These are phyloP conservation scores for Raffaelea albimanens DNA, from an alignment of 2,329 filamentous ascomycete species.

Conservation along the genomic window DNA sequence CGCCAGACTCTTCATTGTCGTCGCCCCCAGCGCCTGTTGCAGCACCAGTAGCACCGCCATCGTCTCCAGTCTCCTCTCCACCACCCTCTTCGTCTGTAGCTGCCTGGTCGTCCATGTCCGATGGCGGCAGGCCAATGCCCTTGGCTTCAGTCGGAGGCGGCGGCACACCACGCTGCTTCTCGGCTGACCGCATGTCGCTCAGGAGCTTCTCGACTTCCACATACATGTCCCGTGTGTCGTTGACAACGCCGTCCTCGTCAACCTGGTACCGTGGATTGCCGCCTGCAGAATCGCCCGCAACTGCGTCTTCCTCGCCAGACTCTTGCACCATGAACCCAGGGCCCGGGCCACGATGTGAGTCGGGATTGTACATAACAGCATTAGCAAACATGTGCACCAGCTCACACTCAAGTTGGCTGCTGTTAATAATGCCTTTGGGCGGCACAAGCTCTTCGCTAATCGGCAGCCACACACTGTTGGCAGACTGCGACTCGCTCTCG, in stretches of 20 bases:
- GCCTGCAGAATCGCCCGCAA: conserved; percentile 19
- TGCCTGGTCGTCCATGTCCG: conserved; percentile 5
- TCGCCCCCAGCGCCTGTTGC: too few relatives aligned
- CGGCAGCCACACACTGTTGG: conserved; percentile 53
- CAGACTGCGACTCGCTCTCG: conserved; percentile 40
- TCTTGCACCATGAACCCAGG: conserved; percentile 44
- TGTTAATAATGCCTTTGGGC: conserved; percentile 86
- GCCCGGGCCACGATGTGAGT: conserved; percentile 63
- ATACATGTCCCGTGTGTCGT: conserved; percentile 84
- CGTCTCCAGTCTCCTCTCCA: neutral
- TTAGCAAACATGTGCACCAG: conserved; percentile 96
- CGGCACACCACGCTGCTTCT: conserved; percentile 42
- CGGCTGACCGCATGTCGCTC: conserved; percentile 64
- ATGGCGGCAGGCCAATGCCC: conserved; percentile 7
- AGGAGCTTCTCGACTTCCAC: conserved; percentile 74
- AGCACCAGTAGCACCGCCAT: neutral
- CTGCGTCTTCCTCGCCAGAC: conserved; percentile 26
- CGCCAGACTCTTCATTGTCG: conserved; percentile 9
- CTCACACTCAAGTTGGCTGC: conserved; percentile 83
- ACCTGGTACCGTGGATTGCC: conserved; percentile 50
- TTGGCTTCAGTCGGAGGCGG: conserved; percentile 18
- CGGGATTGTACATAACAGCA: conserved; percentile 95
- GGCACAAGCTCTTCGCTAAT: conserved; percentile 70
- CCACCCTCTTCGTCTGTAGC: neutral
- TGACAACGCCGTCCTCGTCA: conserved; percentile 78